Base-by-base conservation (phyloP, 306 rosid species). In the Begonia loranthoides region DNA sequence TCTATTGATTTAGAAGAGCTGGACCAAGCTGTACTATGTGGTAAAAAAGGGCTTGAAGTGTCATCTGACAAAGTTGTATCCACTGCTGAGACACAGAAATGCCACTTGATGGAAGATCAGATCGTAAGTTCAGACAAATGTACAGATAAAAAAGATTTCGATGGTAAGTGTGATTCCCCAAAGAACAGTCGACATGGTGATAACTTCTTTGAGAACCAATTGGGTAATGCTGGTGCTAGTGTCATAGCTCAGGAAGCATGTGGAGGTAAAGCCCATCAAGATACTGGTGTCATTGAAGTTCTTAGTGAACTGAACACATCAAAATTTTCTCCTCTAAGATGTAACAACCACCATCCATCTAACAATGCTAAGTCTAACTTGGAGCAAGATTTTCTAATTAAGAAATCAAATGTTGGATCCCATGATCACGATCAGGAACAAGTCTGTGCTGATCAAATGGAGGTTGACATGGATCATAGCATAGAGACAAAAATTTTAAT, bases 341-440 rank as follows among this genome's bases (percentile, higher is more conserved):
- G 54, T 43, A 51, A 45, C 53, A 52, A n/a, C 48, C 19, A 55
- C 19, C 36, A 62, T 17, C 24, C 17, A 40, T 43, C 65, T 17
- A 21, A 62, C 17, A 55, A 58, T 43, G 17, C 72, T 22, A 49
- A 45, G 22, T 19, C 52, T 57, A 54, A 66, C 45, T 56, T 14
- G 58, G 69, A 68, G 49, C 54, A 56, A 28, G 65, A 63, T 73
- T 17, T 57, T 56, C 71, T 36, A 55, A 55, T 45, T 7, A 55
- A 56, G 19, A 72, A 55, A 58, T 54, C 48, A 44, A 49, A 24
- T 62, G 16, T 60, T 19, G 15, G 52, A 48, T 47, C 65, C 41
- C 55, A 52, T 10, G 72, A 51, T 69, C 52, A 51, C 50, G 57
- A 61, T 67, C 65, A 11, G 54, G 63, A 69, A 58, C 57, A 49